Evolutionary conservation across 495 filamentous ascomycete species (phyloP).

Genomic region (Aspergillus asperescens): DNA sequence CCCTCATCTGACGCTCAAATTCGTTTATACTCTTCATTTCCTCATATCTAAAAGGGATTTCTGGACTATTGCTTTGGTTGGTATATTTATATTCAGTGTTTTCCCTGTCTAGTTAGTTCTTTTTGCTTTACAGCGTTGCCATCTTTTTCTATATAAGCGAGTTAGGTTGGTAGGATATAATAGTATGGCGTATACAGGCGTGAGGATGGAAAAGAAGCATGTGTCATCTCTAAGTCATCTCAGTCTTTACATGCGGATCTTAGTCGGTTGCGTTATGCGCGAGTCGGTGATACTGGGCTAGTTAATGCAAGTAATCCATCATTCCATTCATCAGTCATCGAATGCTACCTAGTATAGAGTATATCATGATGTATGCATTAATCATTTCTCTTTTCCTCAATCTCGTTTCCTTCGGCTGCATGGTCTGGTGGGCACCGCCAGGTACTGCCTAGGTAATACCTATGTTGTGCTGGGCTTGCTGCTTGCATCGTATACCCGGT

Average conservation of each 20-base stretch:
- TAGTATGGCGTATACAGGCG: background rate
- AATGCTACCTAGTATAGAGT: background rate
- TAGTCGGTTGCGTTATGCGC: no score
- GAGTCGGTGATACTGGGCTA: no score
- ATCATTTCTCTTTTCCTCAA: background rate
- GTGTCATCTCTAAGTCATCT: no score
- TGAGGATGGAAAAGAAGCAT: no score
- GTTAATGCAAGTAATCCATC: constrained; percentile 3
- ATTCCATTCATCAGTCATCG: constrained; percentile 20
- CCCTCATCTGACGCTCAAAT: background rate
- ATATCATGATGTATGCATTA: constrained; percentile 1
- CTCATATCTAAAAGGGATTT: background rate
- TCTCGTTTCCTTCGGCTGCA: background rate
- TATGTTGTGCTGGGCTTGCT: no score
- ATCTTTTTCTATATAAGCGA: background rate
- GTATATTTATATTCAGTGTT: background rate
- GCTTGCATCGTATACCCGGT: no score
- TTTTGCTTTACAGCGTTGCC: background rate
- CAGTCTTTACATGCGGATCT: no score
- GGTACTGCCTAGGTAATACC: no score
- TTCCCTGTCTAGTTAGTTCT: background rate
- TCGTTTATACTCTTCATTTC: background rate
- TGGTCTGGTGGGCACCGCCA: background rate
- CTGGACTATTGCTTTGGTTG: background rate
- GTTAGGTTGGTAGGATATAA: background rate